Base-by-base conservation (phyloP, 805 yeast genomes). In the Wickerhamiella lipophila region DNA sequence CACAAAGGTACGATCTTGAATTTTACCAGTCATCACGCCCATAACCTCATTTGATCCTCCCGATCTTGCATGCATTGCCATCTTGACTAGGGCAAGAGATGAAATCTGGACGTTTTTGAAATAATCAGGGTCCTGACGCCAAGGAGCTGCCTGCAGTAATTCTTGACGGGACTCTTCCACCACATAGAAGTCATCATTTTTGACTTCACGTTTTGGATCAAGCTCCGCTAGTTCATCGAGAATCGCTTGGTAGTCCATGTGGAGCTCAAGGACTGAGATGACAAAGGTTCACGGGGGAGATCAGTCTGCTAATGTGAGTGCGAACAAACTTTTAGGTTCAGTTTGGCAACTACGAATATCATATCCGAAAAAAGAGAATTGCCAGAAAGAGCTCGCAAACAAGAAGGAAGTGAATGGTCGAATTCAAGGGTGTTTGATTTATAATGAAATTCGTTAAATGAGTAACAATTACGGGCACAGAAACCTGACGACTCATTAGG, bases 21-120 rank as follows among this genome's bases (percentile, higher is more conserved):
- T 67, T 55, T 77, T 78, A 1, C 98, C 97, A 0, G 88, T 76
- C 63, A 89, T 70, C 83, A 88, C 83, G 3, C 97, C 98, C 97
- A 89, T 89, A 5, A 92, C 77, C 62, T 89, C 98, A 35, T 85
- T 81, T 8, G 81, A 68, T 0, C 95, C 95, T 4, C 96, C 96
- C 0, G 79, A 68, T 21, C 81, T 72, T 13, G 95, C 94, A 61
- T 84, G 94, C 61, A 81, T 81, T 60, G 84, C 72, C 95, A 85
- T 85, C 65, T 85, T 84, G 52, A 84, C 71, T 26, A 85, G 69
- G 1, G 95, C 95, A 55, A 86, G 72, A 23, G 94, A 81, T 30
- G 94, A 84, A 47, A 85, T 81, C 64, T 83, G 81, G 8, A 85
- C 94, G 12, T 41, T 3, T 16, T 46, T 49, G 42, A 49, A 49